These are phyloP conservation scores for Trichophyton rubrum DNA, from an alignment of 2,329 filamentous ascomycete species.

Conservation along the genomic window DNA sequence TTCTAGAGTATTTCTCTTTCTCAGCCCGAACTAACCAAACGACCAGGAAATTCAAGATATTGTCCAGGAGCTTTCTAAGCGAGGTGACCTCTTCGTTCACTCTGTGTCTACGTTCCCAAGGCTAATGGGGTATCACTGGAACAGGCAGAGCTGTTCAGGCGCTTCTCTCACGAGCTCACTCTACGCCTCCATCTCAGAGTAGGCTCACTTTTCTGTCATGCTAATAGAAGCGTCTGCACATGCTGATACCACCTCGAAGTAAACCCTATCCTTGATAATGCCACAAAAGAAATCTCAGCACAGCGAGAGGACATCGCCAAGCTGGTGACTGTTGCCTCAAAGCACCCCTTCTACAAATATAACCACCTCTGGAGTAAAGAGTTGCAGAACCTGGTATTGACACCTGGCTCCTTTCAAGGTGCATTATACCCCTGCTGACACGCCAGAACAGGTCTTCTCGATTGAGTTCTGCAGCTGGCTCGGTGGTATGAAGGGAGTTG, in stretches of 20 bases:
- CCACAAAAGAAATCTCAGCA: conserved; percentile 56
- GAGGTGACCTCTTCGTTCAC: conserved; percentile 35
- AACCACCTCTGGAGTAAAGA: conserved; percentile 76
- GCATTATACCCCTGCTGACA: background rate
- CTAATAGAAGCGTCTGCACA: background rate
- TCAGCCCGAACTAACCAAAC: background rate
- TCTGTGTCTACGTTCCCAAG: background rate
- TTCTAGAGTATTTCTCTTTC: background rate
- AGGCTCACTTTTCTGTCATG: conserved; percentile 21
- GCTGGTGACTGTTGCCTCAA: conserved; percentile 60
- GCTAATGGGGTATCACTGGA: background rate
- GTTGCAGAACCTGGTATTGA: conserved; percentile 59
- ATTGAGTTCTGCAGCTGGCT: conserved; percentile 61
- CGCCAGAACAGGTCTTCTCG: conserved; percentile 39
- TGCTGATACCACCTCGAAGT: conserved; percentile 38
- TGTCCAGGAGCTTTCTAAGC: conserved; percentile 68
- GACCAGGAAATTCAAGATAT: conserved; percentile 62
- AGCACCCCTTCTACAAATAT: conserved; percentile 97
- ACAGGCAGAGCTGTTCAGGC: conserved; percentile 65
- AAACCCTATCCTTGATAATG: conserved; percentile 53
- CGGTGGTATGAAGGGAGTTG: conserved; percentile 53
- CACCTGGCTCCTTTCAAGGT: conserved; percentile 24
- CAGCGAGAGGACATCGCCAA: conserved; percentile 59
- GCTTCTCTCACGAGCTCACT: conserved; percentile 77
- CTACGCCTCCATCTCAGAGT: conserved; percentile 58